phyloP scores from a whole-genome alignment of 768 basidiomycete species.

The Termitomyces sp. region DNA sequence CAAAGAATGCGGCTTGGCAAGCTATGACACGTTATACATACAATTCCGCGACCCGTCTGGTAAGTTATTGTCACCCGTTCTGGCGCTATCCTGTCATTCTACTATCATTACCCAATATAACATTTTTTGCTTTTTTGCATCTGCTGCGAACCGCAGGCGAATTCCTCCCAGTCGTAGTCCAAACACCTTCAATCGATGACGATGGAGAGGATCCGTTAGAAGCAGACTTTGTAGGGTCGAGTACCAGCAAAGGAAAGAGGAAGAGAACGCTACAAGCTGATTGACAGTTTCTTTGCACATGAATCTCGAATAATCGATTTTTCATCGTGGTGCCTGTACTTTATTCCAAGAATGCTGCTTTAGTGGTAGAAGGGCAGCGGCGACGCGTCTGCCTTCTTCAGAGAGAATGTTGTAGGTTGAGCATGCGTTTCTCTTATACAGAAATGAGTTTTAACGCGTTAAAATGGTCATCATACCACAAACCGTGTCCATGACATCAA shows the following conservation, averaged over 20 bases:
- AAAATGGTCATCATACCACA: slow-evolving; percentile 16
- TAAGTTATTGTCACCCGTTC: slow-evolving; percentile 29
- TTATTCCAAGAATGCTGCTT: slow-evolving; percentile 50
- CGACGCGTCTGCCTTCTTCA: slow-evolving; percentile 91
- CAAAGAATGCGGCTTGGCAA: slow-evolving; percentile 46
- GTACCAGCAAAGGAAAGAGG: slow-evolving; percentile 57
- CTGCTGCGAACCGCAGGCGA: slow-evolving; percentile 36
- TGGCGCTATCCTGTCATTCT: slow-evolving; percentile 8
- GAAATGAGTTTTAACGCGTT: not conserved
- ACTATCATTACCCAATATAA: slow-evolving; percentile 13
- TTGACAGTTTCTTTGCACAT: slow-evolving; percentile 1
- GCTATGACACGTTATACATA: slow-evolving; percentile 67
- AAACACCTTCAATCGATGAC: slow-evolving; percentile 51
- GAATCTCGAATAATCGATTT: not conserved
- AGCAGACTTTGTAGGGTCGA: slow-evolving; percentile 19
- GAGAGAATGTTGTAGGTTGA: slow-evolving; percentile 91
- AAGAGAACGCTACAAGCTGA: slow-evolving; percentile 54
- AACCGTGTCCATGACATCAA: slow-evolving; percentile 89
- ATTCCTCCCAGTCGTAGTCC: slow-evolving; percentile 54
- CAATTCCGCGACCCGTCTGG: slow-evolving; percentile 61
- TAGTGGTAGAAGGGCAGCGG: slow-evolving; percentile 82
- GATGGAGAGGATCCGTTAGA: slow-evolving; percentile 50
- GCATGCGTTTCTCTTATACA: slow-evolving; percentile 79
- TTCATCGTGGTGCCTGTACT: slow-evolving; percentile 13
- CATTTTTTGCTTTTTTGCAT: slow-evolving; percentile 11